phyloP scores from a whole-genome alignment of 768 basidiomycete genomes.

The Suillus decipiens region DNA sequence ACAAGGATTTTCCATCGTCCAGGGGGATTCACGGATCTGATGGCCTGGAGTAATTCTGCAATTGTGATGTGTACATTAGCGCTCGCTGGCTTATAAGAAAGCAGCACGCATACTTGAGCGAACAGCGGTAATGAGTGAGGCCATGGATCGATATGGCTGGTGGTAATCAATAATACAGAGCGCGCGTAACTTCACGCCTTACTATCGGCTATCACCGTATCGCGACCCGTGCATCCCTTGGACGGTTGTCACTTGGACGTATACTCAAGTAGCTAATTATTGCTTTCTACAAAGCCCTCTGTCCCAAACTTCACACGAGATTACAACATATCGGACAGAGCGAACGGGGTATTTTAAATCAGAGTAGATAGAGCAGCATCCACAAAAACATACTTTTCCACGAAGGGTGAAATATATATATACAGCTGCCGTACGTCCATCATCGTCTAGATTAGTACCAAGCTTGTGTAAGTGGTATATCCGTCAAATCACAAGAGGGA shows the following conservation, averaged over 20 bases:
- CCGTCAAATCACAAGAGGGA: slow-evolving; percentile 20
- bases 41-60: slow-evolving; percentile 83
- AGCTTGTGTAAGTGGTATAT: slow-evolving; percentile 17
- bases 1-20: slow-evolving; percentile 97
- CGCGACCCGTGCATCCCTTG: not conserved
- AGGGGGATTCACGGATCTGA: slow-evolving; percentile 84
- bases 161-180: not conserved
- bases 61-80: slow-evolving; percentile 7
- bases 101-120: slow-evolving; percentile 42
- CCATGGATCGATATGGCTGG: slow-evolving; percentile 38
- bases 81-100: not conserved
- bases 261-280: not conserved
- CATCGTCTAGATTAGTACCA: slow-evolving; percentile 24
- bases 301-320: not conserved
- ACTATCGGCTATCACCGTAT: slow-evolving; percentile 18
- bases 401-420: slow-evolving; percentile 16
- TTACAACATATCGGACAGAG: slow-evolving; percentile 10
- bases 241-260: not conserved
- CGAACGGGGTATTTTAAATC: slow-evolving; percentile 8
- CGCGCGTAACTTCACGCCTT: not conserved
- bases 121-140: slow-evolving; percentile 48
- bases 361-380: slow-evolving; percentile 12
- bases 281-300: not conserved
- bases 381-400: slow-evolving; percentile 19
- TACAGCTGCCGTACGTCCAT: slow-evolving; percentile 21